phyloP scores from a whole-genome alignment of 495 filamentous ascomycete genomes.

The Penicillium pulvis region DNA sequence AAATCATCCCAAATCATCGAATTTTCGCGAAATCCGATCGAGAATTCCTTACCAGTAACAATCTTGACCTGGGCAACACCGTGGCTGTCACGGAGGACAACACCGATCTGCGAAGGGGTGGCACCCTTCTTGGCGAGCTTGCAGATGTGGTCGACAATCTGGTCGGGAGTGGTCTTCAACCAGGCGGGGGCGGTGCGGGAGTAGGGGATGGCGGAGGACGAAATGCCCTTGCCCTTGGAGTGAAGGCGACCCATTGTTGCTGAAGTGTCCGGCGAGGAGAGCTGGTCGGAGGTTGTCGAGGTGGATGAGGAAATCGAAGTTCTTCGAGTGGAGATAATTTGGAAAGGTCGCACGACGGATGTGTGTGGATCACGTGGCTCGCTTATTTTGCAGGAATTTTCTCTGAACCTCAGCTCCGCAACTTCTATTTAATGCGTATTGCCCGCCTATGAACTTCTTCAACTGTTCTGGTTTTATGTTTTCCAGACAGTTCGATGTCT shows the following conservation, averaged over 20 bases:
- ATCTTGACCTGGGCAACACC: conserved; percentile 96
- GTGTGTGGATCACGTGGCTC: conserved; percentile 33
- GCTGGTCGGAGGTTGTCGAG: conserved; percentile 44
- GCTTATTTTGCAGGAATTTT: conserved; percentile 26
- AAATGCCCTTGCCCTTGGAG: conserved; percentile 99
- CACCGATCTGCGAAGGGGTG: conserved; percentile 97
- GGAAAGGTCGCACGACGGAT: conserved; percentile 10
- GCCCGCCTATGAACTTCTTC: neutral
- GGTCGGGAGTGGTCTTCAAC: conserved; percentile 87
- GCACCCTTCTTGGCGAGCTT: conserved; percentile 97
- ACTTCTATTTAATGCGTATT: conserved; percentile 7
- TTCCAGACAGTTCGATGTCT: neutral
- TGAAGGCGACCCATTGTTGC: conserved; percentile 93
- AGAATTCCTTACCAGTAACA: conserved; percentile 76
- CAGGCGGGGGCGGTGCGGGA: conserved; percentile 87
- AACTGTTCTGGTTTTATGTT: conserved; percentile 2
- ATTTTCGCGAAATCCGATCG: conserved; percentile 7
- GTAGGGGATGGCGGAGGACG: conserved; percentile 92
- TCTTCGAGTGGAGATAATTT: conserved; percentile 15
- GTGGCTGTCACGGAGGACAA: conserved; percentile 94
- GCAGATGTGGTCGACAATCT: conserved; percentile 98
- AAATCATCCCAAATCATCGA: conserved; percentile 1
- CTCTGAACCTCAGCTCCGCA: conserved; percentile 11
- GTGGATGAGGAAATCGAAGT: conserved; percentile 30
- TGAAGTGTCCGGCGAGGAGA: conserved; percentile 31